Conservation (phyloP, 2,329 filamentous ascomycete genomes). For the Aspergillus fructus region DNA sequence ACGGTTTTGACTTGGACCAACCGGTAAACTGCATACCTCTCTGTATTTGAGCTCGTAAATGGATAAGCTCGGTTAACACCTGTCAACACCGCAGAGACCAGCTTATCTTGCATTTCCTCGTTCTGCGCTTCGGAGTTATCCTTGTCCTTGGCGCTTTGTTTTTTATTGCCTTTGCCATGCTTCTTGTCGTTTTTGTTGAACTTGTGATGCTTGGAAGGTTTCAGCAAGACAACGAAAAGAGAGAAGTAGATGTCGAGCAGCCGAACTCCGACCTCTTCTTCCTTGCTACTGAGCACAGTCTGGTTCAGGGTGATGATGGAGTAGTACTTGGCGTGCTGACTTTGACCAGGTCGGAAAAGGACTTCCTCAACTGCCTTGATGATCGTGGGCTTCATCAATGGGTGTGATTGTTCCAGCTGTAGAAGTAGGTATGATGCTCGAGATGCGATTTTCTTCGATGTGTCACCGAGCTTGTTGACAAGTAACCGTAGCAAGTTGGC, state of each 20-base stretch:
- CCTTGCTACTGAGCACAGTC: constrained; percentile 83
- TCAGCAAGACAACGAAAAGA: constrained; percentile 79
- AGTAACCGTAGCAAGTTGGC: constrained; percentile 86
- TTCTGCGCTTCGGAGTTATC: constrained; percentile 45
- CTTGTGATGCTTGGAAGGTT: constrained; percentile 52
- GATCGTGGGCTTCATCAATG: constrained; percentile 88
- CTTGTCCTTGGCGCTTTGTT: constrained; percentile 49
- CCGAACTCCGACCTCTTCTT: constrained; percentile 75
- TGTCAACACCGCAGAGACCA: constrained; percentile 86
- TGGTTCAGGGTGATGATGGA: constrained; percentile 96
- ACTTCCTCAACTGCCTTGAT: constrained; percentile 85
- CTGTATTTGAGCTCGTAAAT: constrained; percentile 78
- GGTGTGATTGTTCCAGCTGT: constrained; percentile 84
- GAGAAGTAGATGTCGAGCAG: constrained; percentile 90
- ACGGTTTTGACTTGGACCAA: background rate
- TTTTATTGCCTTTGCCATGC: constrained; percentile 37
- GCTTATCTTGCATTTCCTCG: constrained; percentile 79
- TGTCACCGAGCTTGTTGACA: constrained; percentile 95
- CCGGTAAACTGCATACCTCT: constrained; percentile 54
- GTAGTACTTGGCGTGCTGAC: constrained; percentile 87
- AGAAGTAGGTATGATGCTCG: constrained; percentile 90
- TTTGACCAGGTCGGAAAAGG: constrained; percentile 83
- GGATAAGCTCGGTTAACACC: constrained; percentile 96
- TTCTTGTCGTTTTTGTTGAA: constrained; percentile 33
- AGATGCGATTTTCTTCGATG: constrained; percentile 92